Evolutionary conservation across 306 rosid species (phyloP).

Genomic region (Prunus armeniaca): DNA sequence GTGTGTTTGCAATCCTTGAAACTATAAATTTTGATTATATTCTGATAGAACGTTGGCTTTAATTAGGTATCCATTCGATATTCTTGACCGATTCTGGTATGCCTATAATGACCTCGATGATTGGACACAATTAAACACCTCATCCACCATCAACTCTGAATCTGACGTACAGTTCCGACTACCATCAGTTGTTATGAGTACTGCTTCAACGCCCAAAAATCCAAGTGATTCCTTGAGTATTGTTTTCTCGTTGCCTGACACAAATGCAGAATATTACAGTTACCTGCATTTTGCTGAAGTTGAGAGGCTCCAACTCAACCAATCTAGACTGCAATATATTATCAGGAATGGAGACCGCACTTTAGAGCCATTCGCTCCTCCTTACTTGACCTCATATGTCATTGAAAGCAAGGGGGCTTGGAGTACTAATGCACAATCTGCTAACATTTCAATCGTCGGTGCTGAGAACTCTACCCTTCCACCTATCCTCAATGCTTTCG

Average conservation of each 20-base stretch:
- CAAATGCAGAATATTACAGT: background rate
- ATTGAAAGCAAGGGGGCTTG: fast-evolving
- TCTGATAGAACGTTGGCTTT: too few species aligned
- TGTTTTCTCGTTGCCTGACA: background rate
- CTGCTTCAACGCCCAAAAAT: conserved; percentile 29
- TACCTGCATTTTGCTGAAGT: conserved; percentile 34
- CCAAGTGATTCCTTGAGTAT: conserved; percentile 7
- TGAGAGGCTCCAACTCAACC: conserved; percentile 18
- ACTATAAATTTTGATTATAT: too few species aligned
- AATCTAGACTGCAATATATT: background rate
- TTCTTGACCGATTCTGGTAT: too few species aligned
- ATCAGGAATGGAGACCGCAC: background rate
- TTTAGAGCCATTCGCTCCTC: background rate
- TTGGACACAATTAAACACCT: too few species aligned
- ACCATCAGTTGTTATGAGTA: conserved; percentile 35
- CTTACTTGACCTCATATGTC: background rate
- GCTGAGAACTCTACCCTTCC: too few species aligned
- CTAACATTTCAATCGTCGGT: too few species aligned
- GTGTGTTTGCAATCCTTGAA: too few species aligned
- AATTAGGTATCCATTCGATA: too few species aligned
- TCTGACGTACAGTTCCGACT: background rate
- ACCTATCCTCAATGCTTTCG: too few species aligned
- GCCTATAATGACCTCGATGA: too few species aligned
- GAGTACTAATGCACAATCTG: too few species aligned
- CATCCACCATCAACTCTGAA: too few species aligned